Percentiles rank a stretch among this genome's conserved stretches.
Evolutionary conservation across 345 rosid genomes (phyloP).

Genomic region (Excoecaria agallocha): DNA sequence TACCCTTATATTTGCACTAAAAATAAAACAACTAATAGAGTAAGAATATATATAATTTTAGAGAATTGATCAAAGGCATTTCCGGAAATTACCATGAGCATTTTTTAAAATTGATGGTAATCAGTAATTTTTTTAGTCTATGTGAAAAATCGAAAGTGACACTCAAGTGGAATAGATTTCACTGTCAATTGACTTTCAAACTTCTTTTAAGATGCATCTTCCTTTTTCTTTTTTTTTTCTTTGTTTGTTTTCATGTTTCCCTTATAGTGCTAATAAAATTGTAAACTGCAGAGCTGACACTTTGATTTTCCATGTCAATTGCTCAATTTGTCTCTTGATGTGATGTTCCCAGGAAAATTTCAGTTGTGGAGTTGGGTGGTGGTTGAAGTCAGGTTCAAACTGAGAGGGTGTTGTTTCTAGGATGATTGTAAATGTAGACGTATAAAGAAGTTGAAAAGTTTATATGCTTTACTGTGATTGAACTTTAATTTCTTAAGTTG

Average conservation of each 20-base stretch:
- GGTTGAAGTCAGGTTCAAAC: conserved; percentile 1
- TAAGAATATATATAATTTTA: too few relatives aligned
- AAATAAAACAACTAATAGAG: too few relatives aligned
- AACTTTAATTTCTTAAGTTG: background rate
- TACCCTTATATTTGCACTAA: too few relatives aligned
- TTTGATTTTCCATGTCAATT: background rate
- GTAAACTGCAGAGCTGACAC: background rate
- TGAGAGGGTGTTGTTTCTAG: background rate
- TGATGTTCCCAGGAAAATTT: background rate
- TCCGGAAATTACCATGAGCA: too few relatives aligned
- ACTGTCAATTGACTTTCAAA: background rate
- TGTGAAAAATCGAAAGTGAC: too few relatives aligned
- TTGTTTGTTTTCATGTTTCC: too few relatives aligned
- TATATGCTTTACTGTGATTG: background rate
- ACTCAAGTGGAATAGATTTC: background rate
- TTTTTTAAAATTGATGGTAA: too few relatives aligned
- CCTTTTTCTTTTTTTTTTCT: background rate
- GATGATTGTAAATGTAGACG: background rate
- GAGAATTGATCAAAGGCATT: too few relatives aligned
- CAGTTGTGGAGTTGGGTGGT: background rate
- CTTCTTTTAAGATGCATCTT: too few relatives aligned
- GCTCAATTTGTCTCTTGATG: background rate
- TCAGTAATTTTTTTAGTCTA: too few relatives aligned
- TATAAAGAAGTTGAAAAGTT: background rate
- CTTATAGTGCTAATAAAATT: background rate